Base-by-base conservation (phyloP, 139 green algal species). In the Mesostigma viride region DNA sequence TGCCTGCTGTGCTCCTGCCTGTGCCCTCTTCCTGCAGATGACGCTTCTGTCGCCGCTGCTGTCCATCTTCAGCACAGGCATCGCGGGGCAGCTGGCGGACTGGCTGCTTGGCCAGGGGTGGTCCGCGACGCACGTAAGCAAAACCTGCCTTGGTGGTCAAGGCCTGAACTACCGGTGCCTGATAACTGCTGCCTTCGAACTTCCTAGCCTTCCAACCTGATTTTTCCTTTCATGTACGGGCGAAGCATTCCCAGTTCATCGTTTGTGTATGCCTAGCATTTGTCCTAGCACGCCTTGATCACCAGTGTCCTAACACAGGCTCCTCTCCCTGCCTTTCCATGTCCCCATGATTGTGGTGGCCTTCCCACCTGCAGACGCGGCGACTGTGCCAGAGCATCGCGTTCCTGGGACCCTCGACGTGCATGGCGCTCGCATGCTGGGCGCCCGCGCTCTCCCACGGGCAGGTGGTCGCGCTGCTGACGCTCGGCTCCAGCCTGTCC, bases 351-450 rank as follows among this genome's bases (percentile, higher is more conserved):
- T 26, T 64, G 57, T 64, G 14, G 17, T 64, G 27, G 11, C 17
- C 14, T 58, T 40, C 40, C 14, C 40, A 17, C 14, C 24, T 34
- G 3, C 67, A 57, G 1, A 90, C 96, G 48, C 83, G 93, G 48
- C 96, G 96, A 76, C 40, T 85, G 2, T 81, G 78, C 40, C 92
- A 97, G 81, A 73, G 65, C 46, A 78, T 82, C 8, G 88, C 89
- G 4, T 98, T 97, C 75, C 40, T 96, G 63, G 78, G 85, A 5
- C 91, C 92, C 1, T 85, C 91, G 0, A 26, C 65, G 1, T 92
- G 86, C 71, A 84, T 97, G 76, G 22, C 58, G 17, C 31, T 60
- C 31, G 46, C 60, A 3, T 32, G 17, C 26, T 60, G 69, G 20
- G 27, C 28, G 22, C 48, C 64, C 30, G 30, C 28, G 14, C 32